Percentiles rank a stretch among this genome's conserved stretches.
Conservation (phyloP, 1,284 basidiomycete genomes). For the Naganishia cerealis region DNA sequence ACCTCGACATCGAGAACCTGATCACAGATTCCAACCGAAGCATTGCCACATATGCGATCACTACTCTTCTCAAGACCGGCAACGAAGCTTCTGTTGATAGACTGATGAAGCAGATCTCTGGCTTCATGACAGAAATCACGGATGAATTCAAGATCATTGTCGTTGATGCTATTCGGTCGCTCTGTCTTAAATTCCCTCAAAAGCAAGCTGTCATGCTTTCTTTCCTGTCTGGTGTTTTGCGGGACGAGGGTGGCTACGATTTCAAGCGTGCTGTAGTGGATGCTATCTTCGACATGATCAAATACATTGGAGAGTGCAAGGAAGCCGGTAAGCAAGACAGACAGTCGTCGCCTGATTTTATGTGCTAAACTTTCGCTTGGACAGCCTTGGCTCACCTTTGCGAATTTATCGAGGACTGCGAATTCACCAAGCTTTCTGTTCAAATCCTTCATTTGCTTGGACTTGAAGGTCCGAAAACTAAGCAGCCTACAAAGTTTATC, state of each 20-base stretch:
- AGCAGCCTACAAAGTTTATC: constrained; percentile 96
- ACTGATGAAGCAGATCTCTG: constrained; percentile 98
- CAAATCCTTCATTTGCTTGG: constrained; percentile 93
- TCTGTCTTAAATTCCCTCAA: constrained; percentile 96
- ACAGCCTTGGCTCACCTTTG: constrained; percentile 94
- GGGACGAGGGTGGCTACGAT: constrained; percentile 98
- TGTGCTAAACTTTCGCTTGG: not conserved
- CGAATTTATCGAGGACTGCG: constrained; percentile 99
- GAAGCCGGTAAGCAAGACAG: constrained; percentile 62
- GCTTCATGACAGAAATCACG: constrained; percentile 98
- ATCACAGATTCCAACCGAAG: constrained; percentile 95
- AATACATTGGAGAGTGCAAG: constrained; percentile 91
- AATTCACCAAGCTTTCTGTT: constrained; percentile 98
- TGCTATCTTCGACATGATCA: constrained; percentile 99
- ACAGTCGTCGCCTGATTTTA: not conserved
- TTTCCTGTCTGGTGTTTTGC: constrained; percentile 88
- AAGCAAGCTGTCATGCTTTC: constrained; percentile 94
- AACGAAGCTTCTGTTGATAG: constrained; percentile 98
- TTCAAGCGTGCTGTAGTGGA: constrained; percentile 99
- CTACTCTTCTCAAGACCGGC: constrained; percentile 97
- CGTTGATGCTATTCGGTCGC: constrained; percentile 94
- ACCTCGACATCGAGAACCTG: constrained; percentile 94
- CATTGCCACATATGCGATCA: constrained; percentile 98
- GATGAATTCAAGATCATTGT: constrained; percentile 99
- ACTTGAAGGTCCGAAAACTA: constrained; percentile 90